These are phyloP conservation scores for Termitomyces sp. DNA, from an alignment of 768 basidiomycete species.

Conservation along the genomic window DNA sequence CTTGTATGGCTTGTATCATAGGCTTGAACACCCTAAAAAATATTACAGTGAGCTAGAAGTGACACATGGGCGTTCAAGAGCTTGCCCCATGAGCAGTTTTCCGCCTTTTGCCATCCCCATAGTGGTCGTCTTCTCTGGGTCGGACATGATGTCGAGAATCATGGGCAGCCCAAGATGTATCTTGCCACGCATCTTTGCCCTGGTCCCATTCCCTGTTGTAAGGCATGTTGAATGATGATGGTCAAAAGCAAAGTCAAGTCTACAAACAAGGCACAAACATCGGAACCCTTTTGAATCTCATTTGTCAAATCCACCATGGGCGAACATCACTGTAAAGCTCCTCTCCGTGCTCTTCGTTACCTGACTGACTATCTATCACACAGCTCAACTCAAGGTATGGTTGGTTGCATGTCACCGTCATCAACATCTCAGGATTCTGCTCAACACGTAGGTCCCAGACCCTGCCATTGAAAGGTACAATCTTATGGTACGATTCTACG, in stretches of 20 bases:
- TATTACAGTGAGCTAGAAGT: background rate
- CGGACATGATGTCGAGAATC: slow-evolving; percentile 37
- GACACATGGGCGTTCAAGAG: background rate
- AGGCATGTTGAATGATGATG: slow-evolving; percentile 44
- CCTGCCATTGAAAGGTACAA: slow-evolving; percentile 58
- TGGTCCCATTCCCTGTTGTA: slow-evolving; percentile 86
- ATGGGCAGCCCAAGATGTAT: slow-evolving; percentile 35
- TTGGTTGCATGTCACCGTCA: background rate
- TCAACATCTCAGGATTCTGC: background rate
- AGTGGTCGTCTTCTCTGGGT: slow-evolving; percentile 64
- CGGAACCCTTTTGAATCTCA: slow-evolving; percentile 16
- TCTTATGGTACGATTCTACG: slow-evolving; percentile 31
- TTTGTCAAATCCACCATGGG: slow-evolving; percentile 39
- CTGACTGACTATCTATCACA: slow-evolving; percentile 3
- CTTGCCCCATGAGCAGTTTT: slow-evolving; percentile 67
- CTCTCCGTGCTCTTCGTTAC: background rate
- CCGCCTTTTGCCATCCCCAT: slow-evolving; percentile 68
- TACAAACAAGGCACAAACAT: slow-evolving; percentile 27
- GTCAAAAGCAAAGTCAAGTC: slow-evolving; percentile 29
- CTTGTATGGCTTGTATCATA: slow-evolving; percentile 41
- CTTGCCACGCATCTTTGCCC: slow-evolving; percentile 61
- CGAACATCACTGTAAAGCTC: slow-evolving; percentile 49
- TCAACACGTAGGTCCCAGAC: slow-evolving; percentile 30
- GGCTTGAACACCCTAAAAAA: slow-evolving; percentile 32
- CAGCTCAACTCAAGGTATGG: slow-evolving; percentile 57